A percentile compares a stretch with the other conserved stretches of the same genome.
Evolutionary conservation across 108 stramenopile species (phyloP).

Genomic region (Cafeteria roenbergensis): DNA sequence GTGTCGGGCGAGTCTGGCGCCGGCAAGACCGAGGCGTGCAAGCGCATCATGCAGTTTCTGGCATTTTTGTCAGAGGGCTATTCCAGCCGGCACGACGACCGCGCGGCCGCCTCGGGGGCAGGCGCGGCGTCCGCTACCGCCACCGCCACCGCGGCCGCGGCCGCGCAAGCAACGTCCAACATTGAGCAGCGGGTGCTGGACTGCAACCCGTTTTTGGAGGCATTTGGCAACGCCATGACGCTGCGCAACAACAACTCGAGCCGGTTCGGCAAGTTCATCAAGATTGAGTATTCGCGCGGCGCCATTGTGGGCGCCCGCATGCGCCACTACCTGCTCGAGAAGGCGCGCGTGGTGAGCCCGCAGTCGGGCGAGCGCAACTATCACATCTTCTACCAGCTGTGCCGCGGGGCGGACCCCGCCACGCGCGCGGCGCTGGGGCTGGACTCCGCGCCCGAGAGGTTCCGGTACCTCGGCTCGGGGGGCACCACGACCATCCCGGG

Average conservation of each 20-base stretch:
- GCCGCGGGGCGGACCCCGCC: slow-evolving; percentile 43
- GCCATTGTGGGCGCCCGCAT: slow-evolving; percentile 37
- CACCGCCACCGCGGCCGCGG: too few relatives aligned
- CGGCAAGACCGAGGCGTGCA: slow-evolving; percentile 78
- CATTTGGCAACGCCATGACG: slow-evolving; percentile 53
- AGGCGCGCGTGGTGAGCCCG: slow-evolving; percentile 68
- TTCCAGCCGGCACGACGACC: not conserved
- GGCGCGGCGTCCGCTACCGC: too few relatives aligned
- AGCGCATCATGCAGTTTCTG: slow-evolving; percentile 83
- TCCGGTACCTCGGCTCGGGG: slow-evolving; percentile 24
- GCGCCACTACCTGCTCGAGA: slow-evolving; percentile 74
- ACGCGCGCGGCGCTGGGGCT: slow-evolving; percentile 30
- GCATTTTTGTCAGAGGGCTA: slow-evolving; percentile 33
- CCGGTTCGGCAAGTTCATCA: slow-evolving; percentile 58
- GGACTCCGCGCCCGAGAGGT: slow-evolving; percentile 10
- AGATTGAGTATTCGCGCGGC: slow-evolving; percentile 26
- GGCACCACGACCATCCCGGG: slow-evolving; percentile 12
- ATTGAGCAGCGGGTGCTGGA: slow-evolving; percentile 25
- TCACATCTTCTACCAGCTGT: slow-evolving; percentile 87
- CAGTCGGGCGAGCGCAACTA: slow-evolving; percentile 69
- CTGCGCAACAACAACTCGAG: slow-evolving; percentile 52
- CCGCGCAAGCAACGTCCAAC: not conserved
- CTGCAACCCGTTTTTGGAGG: slow-evolving; percentile 45
- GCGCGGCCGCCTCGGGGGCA: too few relatives aligned
- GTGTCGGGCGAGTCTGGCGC: slow-evolving; percentile 55